phyloP scores from a whole-genome alignment of 73 alveolate genomes.

The Paramecium sexaurelia region DNA sequence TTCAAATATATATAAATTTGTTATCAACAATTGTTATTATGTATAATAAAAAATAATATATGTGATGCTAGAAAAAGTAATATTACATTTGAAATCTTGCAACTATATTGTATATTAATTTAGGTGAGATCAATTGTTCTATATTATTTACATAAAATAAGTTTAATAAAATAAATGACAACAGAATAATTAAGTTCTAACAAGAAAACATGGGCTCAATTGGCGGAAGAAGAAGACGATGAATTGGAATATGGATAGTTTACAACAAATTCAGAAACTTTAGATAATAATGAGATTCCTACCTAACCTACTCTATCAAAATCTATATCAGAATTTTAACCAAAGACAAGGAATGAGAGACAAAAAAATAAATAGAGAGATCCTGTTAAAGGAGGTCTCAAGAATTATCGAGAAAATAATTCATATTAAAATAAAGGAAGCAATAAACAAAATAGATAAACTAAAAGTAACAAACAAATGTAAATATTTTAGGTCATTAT shows the following conservation, averaged over 20 bases:
- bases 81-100: too few species aligned
- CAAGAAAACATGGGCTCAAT: not conserved
- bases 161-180: not conserved
- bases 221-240: not conserved
- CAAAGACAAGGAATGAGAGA: not conserved
- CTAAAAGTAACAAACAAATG: not conserved
- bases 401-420: not conserved
- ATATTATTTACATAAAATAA: not conserved
- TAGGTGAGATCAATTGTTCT: not conserved
- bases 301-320: not conserved
- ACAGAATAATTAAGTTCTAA: not conserved
- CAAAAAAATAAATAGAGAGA: not conserved
- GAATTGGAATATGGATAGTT: not conserved
- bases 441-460: not conserved
- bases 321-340: not conserved
- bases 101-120: not conserved
- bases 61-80: too few species aligned
- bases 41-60: too few species aligned
- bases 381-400: not conserved
- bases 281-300: not conserved
- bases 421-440: not conserved
- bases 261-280: not conserved
- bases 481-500: not conserved
- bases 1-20: not conserved
- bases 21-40: too few species aligned